Percentiles rank a stretch among this genome's conserved stretches.
These are phyloP conservation scores for Piper longum DNA, from an alignment of 164 flowering plant genomes.

Conservation along the genomic window DNA sequence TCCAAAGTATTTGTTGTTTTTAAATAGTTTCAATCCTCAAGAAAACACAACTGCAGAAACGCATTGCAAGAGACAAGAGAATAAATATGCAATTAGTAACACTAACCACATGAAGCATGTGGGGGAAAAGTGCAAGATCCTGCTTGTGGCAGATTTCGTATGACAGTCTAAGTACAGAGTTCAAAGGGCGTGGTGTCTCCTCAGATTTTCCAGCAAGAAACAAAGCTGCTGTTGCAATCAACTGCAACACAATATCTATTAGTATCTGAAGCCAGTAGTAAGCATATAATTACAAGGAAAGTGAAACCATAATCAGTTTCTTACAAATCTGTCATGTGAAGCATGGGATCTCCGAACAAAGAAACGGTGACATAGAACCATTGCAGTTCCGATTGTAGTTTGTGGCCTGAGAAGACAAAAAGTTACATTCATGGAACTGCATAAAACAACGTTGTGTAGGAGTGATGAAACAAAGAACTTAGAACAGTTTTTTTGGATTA, in stretches of 20 bases:
- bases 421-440: background rate
- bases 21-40: no score
- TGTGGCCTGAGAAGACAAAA: constrained; percentile 64
- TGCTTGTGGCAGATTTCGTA: constrained; percentile 71
- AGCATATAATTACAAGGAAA: no score
- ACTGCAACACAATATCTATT: constrained; percentile 31
- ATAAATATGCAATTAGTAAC: background rate
- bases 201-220: constrained; percentile 91
- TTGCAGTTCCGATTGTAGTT: constrained; percentile 85
- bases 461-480: no score
- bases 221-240: constrained; percentile 84
- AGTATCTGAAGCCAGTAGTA: no score
- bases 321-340: constrained; percentile 90
- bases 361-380: constrained; percentile 96
- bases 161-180: constrained; percentile 51
- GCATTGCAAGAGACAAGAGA: no score
- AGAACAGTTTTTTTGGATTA: no score
- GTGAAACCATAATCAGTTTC: constrained; percentile 12
- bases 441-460: background rate
- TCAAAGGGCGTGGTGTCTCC: constrained; percentile 81
- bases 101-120: constrained; percentile 66
- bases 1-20: no score
- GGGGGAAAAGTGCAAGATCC: constrained; percentile 42
- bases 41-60: no score
- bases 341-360: constrained; percentile 92